These are phyloP conservation scores for Phytophthora sansomeana DNA, from an alignment of 352 stramenopile genomes.

Conservation along the genomic window DNA sequence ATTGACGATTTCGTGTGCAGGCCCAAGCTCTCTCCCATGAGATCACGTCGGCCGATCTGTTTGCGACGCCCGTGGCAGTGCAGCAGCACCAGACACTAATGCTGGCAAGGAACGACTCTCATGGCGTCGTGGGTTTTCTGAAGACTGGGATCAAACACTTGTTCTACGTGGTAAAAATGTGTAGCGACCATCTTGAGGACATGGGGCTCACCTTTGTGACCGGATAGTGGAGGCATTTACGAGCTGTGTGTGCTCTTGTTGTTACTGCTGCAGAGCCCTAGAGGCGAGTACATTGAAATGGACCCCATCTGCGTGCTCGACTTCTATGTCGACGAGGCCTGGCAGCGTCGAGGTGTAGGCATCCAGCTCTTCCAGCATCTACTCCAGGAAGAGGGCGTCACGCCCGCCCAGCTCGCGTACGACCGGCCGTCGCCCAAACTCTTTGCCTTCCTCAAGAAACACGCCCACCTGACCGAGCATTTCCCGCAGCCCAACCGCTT, in stretches of 20 bases:
- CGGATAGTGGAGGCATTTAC: neutral
- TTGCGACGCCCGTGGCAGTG: slow-evolving; percentile 28
- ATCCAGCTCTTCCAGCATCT: slow-evolving; percentile 68
- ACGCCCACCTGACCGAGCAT: slow-evolving; percentile 56
- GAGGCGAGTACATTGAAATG: slow-evolving; percentile 75
- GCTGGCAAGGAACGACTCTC: slow-evolving; percentile 38
- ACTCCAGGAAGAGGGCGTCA: slow-evolving; percentile 46
- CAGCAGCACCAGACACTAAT: slow-evolving; percentile 57
- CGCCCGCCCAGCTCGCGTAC: slow-evolving; percentile 61
- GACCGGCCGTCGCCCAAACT: slow-evolving; percentile 86
- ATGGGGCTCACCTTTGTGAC: neutral
- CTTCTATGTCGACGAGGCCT: slow-evolving; percentile 71
- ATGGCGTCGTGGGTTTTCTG: slow-evolving; percentile 54
- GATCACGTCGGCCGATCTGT: slow-evolving; percentile 66
- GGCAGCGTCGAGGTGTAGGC: slow-evolving; percentile 70
- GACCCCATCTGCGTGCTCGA: slow-evolving; percentile 83
- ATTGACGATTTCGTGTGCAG: slow-evolving; percentile 35
- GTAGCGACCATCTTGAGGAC: no score
- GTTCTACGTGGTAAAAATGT: slow-evolving; percentile 76
- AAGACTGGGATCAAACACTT: slow-evolving; percentile 78
- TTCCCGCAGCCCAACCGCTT: slow-evolving; percentile 87
- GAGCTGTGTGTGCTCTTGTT: slow-evolving; percentile 1
- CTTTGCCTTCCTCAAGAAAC: slow-evolving; percentile 80
- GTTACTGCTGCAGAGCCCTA: slow-evolving; percentile 45
- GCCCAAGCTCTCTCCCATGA: slow-evolving; percentile 64